Evolutionary conservation across 1,139 yeast genomes (phyloP).

Genomic region (Geotrichum phurueaensis): DNA sequence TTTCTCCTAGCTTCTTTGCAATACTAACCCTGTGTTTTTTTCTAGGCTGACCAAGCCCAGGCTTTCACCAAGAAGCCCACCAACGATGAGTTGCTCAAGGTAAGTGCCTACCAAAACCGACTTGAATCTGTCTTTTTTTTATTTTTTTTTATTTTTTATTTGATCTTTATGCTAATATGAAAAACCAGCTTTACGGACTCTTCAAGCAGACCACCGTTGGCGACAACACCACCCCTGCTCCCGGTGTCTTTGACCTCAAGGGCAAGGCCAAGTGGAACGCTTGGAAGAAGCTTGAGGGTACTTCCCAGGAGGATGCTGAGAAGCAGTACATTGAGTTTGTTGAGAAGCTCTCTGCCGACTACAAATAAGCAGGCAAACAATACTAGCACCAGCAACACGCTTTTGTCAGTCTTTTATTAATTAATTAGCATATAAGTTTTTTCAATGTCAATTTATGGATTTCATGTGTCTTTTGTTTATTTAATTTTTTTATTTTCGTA

Average conservation of each 20-base stretch:
- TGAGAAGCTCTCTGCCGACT: constrained; percentile 56
- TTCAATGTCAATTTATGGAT: neutral
- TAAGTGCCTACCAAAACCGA: neutral
- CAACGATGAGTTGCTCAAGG: constrained; percentile 70
- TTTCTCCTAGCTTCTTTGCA: neutral
- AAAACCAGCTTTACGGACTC: constrained; percentile 59
- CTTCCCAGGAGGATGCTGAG: constrained; percentile 87
- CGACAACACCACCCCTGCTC: constrained; percentile 77
- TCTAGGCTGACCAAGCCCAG: constrained; percentile 74
- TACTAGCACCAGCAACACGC: neutral
- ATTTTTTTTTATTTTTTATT: constrained; percentile 27
- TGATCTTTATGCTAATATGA: constrained; percentile 48
- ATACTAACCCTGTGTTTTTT: neutral
- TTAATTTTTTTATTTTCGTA: too few species aligned
- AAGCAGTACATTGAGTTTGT: constrained; percentile 71
- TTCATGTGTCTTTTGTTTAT: neutral
- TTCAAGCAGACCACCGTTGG: constrained; percentile 97
- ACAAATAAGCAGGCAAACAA: constrained; percentile 25
- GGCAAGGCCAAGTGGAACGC: constrained; percentile 98
- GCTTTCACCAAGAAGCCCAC: constrained; percentile 68
- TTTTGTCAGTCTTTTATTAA: neutral
- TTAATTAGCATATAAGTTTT: neutral
- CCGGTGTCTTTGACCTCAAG: constrained; percentile 81
- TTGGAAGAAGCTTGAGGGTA: constrained; percentile 86
- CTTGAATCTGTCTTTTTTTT: neutral